Evolutionary conservation across 2,329 filamentous ascomycete species (phyloP).

Genomic region (Claviceps humidiphila): DNA sequence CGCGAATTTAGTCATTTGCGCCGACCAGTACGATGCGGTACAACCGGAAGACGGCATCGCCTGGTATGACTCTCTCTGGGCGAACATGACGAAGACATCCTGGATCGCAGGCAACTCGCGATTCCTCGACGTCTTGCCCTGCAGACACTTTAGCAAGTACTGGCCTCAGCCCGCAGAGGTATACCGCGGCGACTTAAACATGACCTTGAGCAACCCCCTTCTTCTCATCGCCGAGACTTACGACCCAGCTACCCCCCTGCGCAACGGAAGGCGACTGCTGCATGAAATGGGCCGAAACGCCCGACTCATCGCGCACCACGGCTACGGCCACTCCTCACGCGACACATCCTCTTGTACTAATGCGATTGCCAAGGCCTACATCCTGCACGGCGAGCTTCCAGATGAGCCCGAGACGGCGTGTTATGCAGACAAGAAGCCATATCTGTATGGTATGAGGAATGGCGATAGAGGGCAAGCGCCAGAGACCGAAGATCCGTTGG

Average conservation of each 20-base stretch:
- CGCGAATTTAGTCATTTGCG: conserved; percentile 28
- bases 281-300: conserved; percentile 34
- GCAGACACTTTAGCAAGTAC: conserved; percentile 29
- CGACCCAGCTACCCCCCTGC: conserved; percentile 35
- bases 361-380: conserved; percentile 23
- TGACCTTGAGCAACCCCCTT: conserved; percentile 29
- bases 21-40: conserved; percentile 31
- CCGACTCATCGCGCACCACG: conserved; percentile 34
- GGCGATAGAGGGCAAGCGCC: background rate
- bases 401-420: conserved; percentile 29
- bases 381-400: conserved; percentile 28
- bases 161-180: conserved; percentile 34
- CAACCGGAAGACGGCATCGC: conserved; percentile 22
- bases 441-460: conserved; percentile 23
- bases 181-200: conserved; percentile 31
- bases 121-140: conserved; percentile 31
- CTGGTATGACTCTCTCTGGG: conserved; percentile 35
- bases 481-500: conserved; percentile 4
- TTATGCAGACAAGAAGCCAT: conserved; percentile 34
- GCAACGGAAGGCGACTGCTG: conserved; percentile 31
- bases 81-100: conserved; percentile 29
- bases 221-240: conserved; percentile 35
- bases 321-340: conserved; percentile 34
- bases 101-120: conserved; percentile 36
- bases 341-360: conserved; percentile 34